Evolutionary conservation across 768 basidiomycete genomes (phyloP), one percentile per base, ranked within the genome.

Genomic region (Pulveroboletus sp.): DNA sequence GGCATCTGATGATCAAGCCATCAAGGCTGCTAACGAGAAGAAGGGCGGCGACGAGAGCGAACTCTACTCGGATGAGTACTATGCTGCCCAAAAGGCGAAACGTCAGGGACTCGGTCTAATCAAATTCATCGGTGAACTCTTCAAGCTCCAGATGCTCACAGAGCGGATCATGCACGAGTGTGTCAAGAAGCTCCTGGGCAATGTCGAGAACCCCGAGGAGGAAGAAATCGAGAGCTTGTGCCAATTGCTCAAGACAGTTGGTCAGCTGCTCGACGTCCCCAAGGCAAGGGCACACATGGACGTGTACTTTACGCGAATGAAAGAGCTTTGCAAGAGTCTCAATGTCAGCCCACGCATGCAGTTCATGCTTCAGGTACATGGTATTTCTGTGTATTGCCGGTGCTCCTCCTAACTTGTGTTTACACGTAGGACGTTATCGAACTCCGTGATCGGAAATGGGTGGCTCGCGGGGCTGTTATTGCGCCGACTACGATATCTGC

Each of bases 151-250:
- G 72, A 96, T 97, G 93, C 76, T 98, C 47, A 93, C 93, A 41
- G 92, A 93, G 73, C 86, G 92, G 58, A 95, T 98, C 73, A 99
- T 98, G 90, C 89, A 93, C 75, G 89, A 93, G 70, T 99, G 95
- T 76, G 85, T 97, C 65, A 92, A 93, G 80, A 93, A 95, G 72
- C 79, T 97, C 12, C 76, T 98, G 12, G 81, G 86, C 47, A 97
- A 99, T 64, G 86, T 95, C 49, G 85, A 92, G 58, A 89, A 91
- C 61, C 96, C 93, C 0, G 93, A 97, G 63, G 95, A 98, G 71
- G 95, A 97, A 73, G 94, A 96, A 63, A 89, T 99, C 55, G 95
- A 98, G 77, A 90, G 86, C 40, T 78, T 96, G 49, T 97, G 93
- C 79, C 93, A 92, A 67, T 79, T 98, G 46, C 68, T 99, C 45